Conservation (phyloP, 2,329 filamentous ascomycete species). For the Neonectria sp. region DNA sequence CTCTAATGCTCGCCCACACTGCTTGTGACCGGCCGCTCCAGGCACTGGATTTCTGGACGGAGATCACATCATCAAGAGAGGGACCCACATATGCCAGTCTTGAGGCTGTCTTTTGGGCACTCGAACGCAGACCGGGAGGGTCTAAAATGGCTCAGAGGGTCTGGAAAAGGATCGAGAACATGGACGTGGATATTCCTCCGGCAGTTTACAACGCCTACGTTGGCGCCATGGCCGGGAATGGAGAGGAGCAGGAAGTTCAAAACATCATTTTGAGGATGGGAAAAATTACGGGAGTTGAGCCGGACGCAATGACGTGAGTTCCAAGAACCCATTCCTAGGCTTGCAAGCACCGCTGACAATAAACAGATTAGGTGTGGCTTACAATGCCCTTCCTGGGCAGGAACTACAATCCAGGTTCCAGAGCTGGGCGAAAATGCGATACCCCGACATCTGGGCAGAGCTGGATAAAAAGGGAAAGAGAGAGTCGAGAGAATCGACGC, state of each 20-base stretch:
- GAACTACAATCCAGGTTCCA: conserved; percentile 79
- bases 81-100: conserved; percentile 88
- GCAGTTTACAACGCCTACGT: conserved; percentile 83
- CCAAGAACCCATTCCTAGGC: background rate
- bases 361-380: conserved; percentile 80
- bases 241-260: conserved; percentile 77
- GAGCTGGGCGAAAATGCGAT: conserved; percentile 79
- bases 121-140: conserved; percentile 74
- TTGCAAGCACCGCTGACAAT: conserved; percentile 31
- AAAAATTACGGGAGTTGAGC: conserved; percentile 74
- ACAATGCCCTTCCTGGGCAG: conserved; percentile 79
- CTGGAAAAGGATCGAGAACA: conserved; percentile 78
- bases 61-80: conserved; percentile 87
- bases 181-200: conserved; percentile 85
- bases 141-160: conserved; percentile 75
- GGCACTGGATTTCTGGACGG: conserved; percentile 85
- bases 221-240: conserved; percentile 81
- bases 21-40: conserved; percentile 75
- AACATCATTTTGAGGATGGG: conserved; percentile 77
- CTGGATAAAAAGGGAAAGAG: conserved; percentile 69
- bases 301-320: conserved; percentile 81
- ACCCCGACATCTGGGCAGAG: conserved; percentile 78
- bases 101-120: conserved; percentile 84
- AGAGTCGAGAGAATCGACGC: conserved; percentile 57
- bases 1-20: conserved; percentile 88